Base-by-base conservation (phyloP, 1,284 basidiomycete species). In the Sporisorium sorghi region DNA sequence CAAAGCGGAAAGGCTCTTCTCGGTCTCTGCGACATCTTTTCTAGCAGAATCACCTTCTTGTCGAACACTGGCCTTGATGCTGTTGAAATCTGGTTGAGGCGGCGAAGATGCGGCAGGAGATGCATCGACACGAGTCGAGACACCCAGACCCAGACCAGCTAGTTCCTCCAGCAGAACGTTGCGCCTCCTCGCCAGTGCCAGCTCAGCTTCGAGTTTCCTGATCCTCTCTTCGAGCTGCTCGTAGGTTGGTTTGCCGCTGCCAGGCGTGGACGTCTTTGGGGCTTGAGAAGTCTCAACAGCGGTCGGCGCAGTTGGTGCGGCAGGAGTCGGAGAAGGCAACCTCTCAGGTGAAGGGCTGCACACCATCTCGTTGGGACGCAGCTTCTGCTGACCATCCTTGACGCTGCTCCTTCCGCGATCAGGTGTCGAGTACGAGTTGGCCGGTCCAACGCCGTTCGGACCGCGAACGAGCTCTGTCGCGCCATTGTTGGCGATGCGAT, bases 351-450 rank as follows among this genome's bases (percentile, higher is more conserved):
- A 69, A 3, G 63, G 73, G 44, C 67, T 75, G 49, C 52, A 54
- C 2, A 70, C 67, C 71, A 68, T 73, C 51, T 73, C 71, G 19
- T 73, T 60, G 23, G 65, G 61, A 19, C 65, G 42, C 58, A 73
- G 12, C 58, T 73, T 73, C 19, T 68, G 65, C 59, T 73, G 71
- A 12, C 71, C 71, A 40, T 73, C 61, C 39, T 63, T 68, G 14
- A 39, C 48, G 33, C 46, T 48, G 37, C 26, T 55, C 48, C 71
- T 60, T n/a, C 65, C 71, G 5, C 71, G 60, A 12, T 73, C 65
- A 3, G 61, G 54, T 14, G 65, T 63, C 40, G 60, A 59, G 9
- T 61, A 56, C 15, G 61, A 64, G 55, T 73, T 68, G 23, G 71
- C 65, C 12, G 71, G 71, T 2, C 71, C 71, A 4, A 73, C 71